phyloP scores from a whole-genome alignment of 2,329 filamentous ascomycete genomes.

The Harringtonia lauricola region DNA sequence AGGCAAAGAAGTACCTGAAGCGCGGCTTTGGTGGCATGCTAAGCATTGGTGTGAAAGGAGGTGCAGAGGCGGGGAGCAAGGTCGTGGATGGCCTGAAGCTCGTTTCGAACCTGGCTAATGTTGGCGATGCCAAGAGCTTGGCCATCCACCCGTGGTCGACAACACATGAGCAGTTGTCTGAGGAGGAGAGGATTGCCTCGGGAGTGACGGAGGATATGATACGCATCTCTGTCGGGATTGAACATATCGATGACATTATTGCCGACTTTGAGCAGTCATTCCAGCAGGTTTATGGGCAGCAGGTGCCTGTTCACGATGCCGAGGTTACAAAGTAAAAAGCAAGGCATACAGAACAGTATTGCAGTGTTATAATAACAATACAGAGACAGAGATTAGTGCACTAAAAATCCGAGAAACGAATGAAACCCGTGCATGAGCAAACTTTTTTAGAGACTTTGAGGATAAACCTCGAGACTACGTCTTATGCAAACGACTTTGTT shows the following conservation, averaged over 20 bases:
- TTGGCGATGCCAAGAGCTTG: constrained; percentile 89
- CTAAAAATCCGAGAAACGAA: too few relatives aligned
- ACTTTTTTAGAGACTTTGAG: too few relatives aligned
- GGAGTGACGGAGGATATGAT: constrained; percentile 87
- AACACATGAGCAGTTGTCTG: constrained; percentile 82
- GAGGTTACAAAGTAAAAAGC: too few relatives aligned
- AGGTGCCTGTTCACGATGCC: too few relatives aligned
- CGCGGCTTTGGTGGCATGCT: constrained; percentile 83
- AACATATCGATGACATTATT: constrained; percentile 97
- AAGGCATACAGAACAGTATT: too few relatives aligned
- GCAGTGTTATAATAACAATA: too few relatives aligned
- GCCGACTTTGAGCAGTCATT: constrained; percentile 92
- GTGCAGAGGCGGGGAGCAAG: constrained; percentile 64
- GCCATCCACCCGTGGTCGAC: constrained; percentile 94
- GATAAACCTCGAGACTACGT: too few relatives aligned
- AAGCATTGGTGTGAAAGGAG: constrained; percentile 88
- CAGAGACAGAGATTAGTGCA: too few relatives aligned
- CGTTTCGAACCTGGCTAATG: constrained; percentile 91
- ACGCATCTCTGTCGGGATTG: constrained; percentile 87
- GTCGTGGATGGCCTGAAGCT: constrained; percentile 92
- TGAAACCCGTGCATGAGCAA: too few relatives aligned
- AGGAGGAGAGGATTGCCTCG: constrained; percentile 68
- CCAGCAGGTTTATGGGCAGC: too few relatives aligned
- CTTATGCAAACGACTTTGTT: too few relatives aligned
- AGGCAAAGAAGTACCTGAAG: constrained; percentile 78